A percentile compares a stretch with the other conserved stretches of the same genome.
These are phyloP conservation scores for Tetrahymena thermophila DNA, from an alignment of 73 alveolate genomes.

Conservation along the genomic window DNA sequence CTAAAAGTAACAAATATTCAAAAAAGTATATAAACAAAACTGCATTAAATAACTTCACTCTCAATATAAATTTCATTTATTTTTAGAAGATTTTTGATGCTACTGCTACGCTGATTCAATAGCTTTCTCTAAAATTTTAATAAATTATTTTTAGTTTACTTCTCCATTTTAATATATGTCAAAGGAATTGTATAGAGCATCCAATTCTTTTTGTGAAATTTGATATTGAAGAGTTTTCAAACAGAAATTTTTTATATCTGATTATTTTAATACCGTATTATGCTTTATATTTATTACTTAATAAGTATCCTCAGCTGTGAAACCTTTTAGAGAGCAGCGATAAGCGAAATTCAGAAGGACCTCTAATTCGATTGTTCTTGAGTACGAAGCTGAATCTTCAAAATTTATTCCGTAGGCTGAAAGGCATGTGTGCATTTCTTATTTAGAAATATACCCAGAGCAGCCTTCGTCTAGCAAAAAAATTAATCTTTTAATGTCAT, in stretches of 20 bases:
- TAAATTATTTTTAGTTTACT: not conserved
- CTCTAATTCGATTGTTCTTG: not conserved
- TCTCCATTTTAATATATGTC: not conserved
- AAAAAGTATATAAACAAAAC: not conserved
- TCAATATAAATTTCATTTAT: not conserved
- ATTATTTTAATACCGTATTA: not conserved
- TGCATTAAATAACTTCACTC: too few relatives aligned
- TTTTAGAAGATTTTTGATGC: not conserved
- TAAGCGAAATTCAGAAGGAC: not conserved
- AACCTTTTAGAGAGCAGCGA: not conserved
- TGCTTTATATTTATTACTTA: not conserved
- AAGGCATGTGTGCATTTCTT: not conserved
- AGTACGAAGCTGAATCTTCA: not conserved
- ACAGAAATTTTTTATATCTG: not conserved
- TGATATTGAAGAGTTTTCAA: not conserved
- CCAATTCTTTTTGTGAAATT: not conserved
- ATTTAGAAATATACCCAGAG: not conserved
- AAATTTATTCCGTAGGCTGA: not conserved
- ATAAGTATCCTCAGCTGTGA: not conserved
- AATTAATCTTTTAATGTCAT: not conserved
- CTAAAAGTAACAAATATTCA: not conserved
- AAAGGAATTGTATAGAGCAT: not conserved
- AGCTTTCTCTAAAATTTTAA: not conserved
- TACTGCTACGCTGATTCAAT: not conserved
- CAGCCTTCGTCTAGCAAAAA: not conserved